Conservation (phyloP, 805 yeast genomes). For the Saccharomycopsis guyanensis region DNA sequence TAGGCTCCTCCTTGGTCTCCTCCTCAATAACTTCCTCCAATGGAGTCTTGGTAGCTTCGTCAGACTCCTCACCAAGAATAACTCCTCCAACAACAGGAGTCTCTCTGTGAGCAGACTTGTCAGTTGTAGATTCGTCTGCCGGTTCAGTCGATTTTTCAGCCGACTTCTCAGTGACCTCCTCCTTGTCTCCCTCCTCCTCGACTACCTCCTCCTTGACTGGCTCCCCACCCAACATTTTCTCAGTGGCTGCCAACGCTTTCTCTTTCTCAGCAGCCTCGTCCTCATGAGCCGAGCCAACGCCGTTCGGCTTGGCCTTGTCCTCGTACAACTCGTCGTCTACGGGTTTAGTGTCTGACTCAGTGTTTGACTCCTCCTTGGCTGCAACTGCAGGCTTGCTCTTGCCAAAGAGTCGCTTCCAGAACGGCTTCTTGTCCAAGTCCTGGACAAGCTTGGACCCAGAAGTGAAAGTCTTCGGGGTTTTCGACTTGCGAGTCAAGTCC, state of each 20-base stretch:
- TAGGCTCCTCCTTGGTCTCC: neutral
- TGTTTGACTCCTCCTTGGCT: neutral
- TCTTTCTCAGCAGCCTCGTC: neutral
- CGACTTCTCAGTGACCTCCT: neutral
- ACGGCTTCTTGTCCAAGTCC: neutral
- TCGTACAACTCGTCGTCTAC: neutral
- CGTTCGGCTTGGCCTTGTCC: neutral
- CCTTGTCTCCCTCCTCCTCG: neutral
- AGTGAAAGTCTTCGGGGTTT: slow-evolving; percentile 18
- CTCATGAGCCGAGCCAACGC: neutral
- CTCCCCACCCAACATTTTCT: slow-evolving; percentile 6
- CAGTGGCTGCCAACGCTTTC: neutral
- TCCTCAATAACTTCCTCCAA: slow-evolving; percentile 1
- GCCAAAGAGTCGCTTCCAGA: neutral
- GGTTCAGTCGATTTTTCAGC: neutral
- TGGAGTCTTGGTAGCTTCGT: neutral
- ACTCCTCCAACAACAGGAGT: neutral
- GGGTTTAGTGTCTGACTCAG: neutral
- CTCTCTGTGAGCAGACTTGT: neutral
- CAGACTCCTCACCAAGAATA: slow-evolving; percentile 1
- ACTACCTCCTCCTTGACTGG: neutral
- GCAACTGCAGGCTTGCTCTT: neutral
- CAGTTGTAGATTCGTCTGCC: neutral
- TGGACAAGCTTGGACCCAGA: slow-evolving; percentile 15
- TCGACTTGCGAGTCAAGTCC: slow-evolving; percentile 18